These are phyloP conservation scores for Agrocybe pediades DNA, from an alignment of 768 basidiomycete species.

Conservation along the genomic window DNA sequence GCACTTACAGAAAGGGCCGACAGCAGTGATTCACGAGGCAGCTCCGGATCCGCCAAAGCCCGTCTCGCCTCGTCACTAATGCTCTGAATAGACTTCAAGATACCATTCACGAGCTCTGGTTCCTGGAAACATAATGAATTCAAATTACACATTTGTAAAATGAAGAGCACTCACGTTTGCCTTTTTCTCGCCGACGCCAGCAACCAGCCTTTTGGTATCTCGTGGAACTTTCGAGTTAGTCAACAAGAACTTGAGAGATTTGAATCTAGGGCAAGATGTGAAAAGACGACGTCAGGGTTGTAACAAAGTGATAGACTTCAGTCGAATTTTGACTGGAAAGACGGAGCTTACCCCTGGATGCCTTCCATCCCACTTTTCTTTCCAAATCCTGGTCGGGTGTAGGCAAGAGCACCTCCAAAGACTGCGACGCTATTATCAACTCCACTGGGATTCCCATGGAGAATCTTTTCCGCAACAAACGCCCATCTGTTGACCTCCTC, in stretches of 20 bases:
- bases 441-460: slow-evolving; percentile 97
- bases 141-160: slow-evolving; percentile 12
- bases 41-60: slow-evolving; percentile 71
- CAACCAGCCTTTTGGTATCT: slow-evolving; percentile 93
- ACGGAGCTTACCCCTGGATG: slow-evolving; percentile 73
- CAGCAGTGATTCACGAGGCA: slow-evolving; percentile 68
- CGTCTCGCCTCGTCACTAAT: slow-evolving; percentile 84
- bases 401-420: slow-evolving; percentile 90
- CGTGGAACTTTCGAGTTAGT: slow-evolving; percentile 93
- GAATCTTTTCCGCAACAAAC: slow-evolving; percentile 91
- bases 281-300: slow-evolving; percentile 4
- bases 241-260: slow-evolving; percentile 85
- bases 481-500: slow-evolving; percentile 92
- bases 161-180: slow-evolving; percentile 43
- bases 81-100: slow-evolving; percentile 79
- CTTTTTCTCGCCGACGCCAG: slow-evolving; percentile 80
- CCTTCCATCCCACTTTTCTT: slow-evolving; percentile 81
- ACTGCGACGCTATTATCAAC: slow-evolving; percentile 96
- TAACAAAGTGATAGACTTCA: slow-evolving; percentile 8
- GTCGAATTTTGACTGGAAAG: slow-evolving; percentile 7
- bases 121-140: slow-evolving; percentile 46
- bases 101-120: slow-evolving; percentile 79
- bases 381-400: slow-evolving; percentile 79
- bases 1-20: slow-evolving; percentile 67
- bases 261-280: slow-evolving; percentile 60